These are phyloP conservation scores for Bifiguratus adelaidae DNA, from an alignment of 192 early-diverging fungal genomes.

Conservation along the genomic window DNA sequence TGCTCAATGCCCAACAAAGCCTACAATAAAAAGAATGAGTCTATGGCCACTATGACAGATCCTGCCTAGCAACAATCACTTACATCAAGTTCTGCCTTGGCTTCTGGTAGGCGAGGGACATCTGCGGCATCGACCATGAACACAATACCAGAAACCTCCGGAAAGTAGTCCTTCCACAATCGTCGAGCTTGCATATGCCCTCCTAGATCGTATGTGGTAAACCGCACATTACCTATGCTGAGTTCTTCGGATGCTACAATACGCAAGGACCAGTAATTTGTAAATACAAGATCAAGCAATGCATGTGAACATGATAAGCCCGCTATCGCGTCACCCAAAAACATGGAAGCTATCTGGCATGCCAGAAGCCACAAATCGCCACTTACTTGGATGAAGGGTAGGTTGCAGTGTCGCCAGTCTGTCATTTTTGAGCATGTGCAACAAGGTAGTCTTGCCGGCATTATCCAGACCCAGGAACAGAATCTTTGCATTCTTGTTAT, in stretches of 20 bases:
- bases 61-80: too few species aligned
- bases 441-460: conserved; percentile 89
- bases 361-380: too few species aligned
- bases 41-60: too few species aligned
- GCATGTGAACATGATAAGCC: too few species aligned
- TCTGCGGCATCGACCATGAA: conserved; percentile 96
- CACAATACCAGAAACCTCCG: conserved; percentile 96
- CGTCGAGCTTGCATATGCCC: conserved; percentile 95
- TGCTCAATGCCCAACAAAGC: conserved; percentile 89
- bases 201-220: conserved; percentile 97
- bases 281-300: too few species aligned
- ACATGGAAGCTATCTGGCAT: too few species aligned
- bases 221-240: conserved; percentile 91
- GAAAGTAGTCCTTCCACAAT: conserved; percentile 99
- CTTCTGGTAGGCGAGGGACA: conserved; percentile 70
- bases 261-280: too few species aligned
- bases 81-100: conserved; percentile 93
- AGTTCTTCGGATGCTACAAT: conserved; percentile 97
- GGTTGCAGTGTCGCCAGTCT: conserved; percentile 89
- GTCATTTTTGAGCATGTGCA: conserved; percentile 99
- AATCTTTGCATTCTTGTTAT: conserved; percentile 99
- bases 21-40: too few species aligned
- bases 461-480: conserved; percentile 96
- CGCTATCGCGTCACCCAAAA: too few species aligned
- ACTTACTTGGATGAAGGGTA: conserved; percentile 94